These are phyloP conservation scores for Quercus bicolor DNA, from an alignment of 306 rosid species.

Conservation along the genomic window DNA sequence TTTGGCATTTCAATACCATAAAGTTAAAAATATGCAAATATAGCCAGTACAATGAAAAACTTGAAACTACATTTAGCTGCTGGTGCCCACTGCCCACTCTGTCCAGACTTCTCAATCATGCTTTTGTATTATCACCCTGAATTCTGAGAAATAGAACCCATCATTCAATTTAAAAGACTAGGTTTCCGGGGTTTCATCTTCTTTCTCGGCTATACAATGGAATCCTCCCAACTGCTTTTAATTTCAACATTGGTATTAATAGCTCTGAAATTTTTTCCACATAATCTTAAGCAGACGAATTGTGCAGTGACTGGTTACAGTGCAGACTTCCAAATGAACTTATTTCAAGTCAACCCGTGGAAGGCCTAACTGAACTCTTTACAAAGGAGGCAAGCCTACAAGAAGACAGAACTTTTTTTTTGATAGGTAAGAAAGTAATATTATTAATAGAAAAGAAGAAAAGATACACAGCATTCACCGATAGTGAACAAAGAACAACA, in stretches of 20 bases:
- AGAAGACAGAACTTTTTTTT: background rate
- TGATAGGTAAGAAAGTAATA: no score
- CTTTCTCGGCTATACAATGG: background rate
- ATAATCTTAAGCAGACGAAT: background rate
- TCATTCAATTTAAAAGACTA: background rate
- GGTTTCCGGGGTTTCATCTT: background rate
- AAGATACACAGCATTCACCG: no score
- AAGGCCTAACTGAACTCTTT: background rate
- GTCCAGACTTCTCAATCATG: background rate
- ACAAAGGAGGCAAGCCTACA: background rate
- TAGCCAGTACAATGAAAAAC: background rate
- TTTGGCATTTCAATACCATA: background rate
- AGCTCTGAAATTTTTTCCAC: background rate
- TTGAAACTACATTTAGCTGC: background rate
- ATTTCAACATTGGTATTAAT: background rate
- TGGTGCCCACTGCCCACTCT: background rate
- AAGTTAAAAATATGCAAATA: background rate
- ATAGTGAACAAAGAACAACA: no score
- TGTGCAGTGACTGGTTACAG: no score
- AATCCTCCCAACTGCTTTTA: background rate
- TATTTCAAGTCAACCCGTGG: background rate
- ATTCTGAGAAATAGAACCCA: background rate
- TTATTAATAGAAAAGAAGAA: no score
- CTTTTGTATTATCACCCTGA: background rate
- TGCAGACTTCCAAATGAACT: background rate